phyloP scores from a whole-genome alignment of 768 basidiomycete species.

The Hirschioporus abietinus region DNA sequence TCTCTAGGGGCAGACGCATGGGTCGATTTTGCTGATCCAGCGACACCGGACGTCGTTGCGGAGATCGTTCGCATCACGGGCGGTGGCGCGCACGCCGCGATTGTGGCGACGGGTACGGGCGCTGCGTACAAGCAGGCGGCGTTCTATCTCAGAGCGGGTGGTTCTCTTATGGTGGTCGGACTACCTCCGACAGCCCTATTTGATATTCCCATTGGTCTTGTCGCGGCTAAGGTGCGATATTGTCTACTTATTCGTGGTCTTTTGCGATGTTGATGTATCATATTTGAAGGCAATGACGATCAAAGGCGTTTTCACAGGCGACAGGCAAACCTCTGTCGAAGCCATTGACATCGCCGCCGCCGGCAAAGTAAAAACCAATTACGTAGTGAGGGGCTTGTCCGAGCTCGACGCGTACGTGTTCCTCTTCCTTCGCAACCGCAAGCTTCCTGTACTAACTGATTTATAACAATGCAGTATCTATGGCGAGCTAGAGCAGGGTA shows the following conservation, averaged over 20 bases:
- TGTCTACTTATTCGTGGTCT: neutral
- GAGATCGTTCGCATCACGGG: constrained; percentile 35
- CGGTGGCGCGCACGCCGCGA: constrained; percentile 36
- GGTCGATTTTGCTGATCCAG: constrained; percentile 39
- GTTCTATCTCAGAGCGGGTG: constrained; percentile 37
- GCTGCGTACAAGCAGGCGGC: constrained; percentile 39
- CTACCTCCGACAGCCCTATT: constrained; percentile 27
- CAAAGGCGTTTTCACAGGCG: constrained; percentile 16
- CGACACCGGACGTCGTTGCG: constrained; percentile 30
- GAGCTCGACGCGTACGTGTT: neutral
- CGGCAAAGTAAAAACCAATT: constrained; percentile 33
- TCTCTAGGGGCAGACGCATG: constrained; percentile 36
- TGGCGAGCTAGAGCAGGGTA: neutral
- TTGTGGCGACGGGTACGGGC: constrained; percentile 21
- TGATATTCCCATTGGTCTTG: constrained; percentile 25
- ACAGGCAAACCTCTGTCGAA: constrained; percentile 42
- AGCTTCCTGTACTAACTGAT: neutral
- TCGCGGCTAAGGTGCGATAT: constrained; percentile 22
- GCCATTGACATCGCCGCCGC: constrained; percentile 38
- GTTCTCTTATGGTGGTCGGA: constrained; percentile 37
- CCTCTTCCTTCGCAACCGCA: neutral
- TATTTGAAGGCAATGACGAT: neutral
- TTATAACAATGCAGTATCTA: neutral
- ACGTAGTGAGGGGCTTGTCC: neutral
- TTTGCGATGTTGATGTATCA: neutral